Conservation (phyloP, 768 basidiomycete species). For the Coprinopsis marcescibilis region DNA sequence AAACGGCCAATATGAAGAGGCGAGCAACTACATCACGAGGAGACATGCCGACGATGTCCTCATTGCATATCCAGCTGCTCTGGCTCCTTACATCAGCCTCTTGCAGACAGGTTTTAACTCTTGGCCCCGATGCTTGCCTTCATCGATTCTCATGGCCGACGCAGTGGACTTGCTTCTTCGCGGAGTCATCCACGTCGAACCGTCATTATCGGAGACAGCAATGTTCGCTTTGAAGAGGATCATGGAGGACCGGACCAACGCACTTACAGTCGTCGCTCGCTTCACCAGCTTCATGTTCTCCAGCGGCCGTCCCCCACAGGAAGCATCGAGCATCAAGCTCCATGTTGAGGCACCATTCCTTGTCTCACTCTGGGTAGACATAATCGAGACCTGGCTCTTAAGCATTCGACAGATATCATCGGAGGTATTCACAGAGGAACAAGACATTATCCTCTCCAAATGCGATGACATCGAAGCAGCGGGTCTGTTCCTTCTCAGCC, state of each 20-base stretch:
- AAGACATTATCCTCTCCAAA: conserved; percentile 37
- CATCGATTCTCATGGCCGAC: conserved; percentile 47
- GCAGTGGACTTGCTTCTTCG: conserved; percentile 75
- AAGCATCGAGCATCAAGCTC: conserved; percentile 57
- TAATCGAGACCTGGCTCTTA: conserved; percentile 67
- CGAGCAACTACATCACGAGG: conserved; percentile 59
- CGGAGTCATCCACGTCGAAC: conserved; percentile 83
- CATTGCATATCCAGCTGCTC: conserved; percentile 61
- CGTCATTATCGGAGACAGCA: conserved; percentile 63
- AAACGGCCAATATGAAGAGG: conserved; percentile 60
- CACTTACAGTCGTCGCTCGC: conserved; percentile 51
- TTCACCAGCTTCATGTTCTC: conserved; percentile 74
- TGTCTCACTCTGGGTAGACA: conserved; percentile 64
- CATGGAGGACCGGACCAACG: conserved; percentile 53
- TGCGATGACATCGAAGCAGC: conserved; percentile 65
- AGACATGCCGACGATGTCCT: conserved; percentile 57
- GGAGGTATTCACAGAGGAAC: conserved; percentile 36
- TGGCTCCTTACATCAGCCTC: conserved; percentile 59
- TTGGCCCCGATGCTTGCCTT: conserved; percentile 77
- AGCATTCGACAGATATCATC: conserved; percentile 36
- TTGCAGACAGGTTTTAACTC: conserved; percentile 75
- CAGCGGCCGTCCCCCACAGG: conserved; percentile 54
- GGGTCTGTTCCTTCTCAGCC: conserved; percentile 67
- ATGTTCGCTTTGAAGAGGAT: conserved; percentile 65
- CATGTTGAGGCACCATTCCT: conserved; percentile 63